Evolutionary conservation across 495 filamentous ascomycete genomes (phyloP).

Genomic region (Beverwykella pulmonaria): DNA sequence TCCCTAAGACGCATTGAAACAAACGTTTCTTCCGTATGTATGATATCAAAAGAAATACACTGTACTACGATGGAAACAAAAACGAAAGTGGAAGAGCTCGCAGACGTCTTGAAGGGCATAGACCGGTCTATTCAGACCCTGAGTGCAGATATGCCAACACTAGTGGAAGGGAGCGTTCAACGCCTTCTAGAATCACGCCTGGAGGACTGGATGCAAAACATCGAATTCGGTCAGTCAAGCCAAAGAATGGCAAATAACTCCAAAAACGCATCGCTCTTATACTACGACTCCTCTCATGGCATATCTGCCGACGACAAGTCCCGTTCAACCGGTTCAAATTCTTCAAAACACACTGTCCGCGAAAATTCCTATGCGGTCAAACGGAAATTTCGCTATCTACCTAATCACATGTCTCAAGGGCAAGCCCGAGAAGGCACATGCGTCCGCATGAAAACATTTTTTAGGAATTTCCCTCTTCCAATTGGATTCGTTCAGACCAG

Average conservation of each 20-base stretch:
- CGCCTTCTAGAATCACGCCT: neutral
- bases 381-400: neutral
- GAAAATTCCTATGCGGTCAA: neutral
- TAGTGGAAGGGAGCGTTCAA: conserved; percentile 7
- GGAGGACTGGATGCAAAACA: neutral
- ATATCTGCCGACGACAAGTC: neutral
- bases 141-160: neutral
- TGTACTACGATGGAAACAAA: neutral
- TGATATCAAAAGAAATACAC: neutral
- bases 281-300: neutral
- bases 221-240: neutral
- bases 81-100: neutral
- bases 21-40: neutral
- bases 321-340: neutral
- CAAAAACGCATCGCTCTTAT: neutral
- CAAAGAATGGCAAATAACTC: too few relatives aligned
- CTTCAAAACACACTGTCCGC: neutral
- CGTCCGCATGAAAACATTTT: neutral
- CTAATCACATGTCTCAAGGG: neutral
- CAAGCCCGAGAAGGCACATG: neutral
- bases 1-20: neutral
- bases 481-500: conserved; percentile 19
- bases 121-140: conserved; percentile 5
- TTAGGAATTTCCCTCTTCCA: neutral
- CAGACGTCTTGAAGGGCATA: conserved; percentile 1